A percentile compares a stretch with the other conserved stretches of the same genome.
Conservation (phyloP, 495 filamentous ascomycete species). For the Podospora pseudopauciseta region DNA sequence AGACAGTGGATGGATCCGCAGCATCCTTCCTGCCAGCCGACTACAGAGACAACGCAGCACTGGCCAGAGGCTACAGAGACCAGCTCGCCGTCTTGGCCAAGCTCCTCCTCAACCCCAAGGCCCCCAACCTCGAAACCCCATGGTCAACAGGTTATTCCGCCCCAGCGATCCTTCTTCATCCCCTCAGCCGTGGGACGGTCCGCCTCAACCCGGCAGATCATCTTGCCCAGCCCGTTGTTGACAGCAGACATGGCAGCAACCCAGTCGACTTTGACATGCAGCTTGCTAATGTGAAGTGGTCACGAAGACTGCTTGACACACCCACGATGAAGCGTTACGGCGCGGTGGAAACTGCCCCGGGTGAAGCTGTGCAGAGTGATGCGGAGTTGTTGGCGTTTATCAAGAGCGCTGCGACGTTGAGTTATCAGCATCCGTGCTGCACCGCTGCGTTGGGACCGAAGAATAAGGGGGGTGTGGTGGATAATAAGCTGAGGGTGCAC, state of each 20-base stretch:
- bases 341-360: constrained; percentile 18
- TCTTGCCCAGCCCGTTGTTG: constrained; percentile 29
- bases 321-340: constrained; percentile 15
- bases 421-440: constrained; percentile 33
- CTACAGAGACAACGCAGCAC: constrained; percentile 10
- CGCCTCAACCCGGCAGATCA: constrained; percentile 35
- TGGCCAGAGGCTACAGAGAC: constrained; percentile 24
- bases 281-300: constrained; percentile 20
- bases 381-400: constrained; percentile 15
- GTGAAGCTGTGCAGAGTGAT: constrained; percentile 13
- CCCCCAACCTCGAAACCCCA: constrained; percentile 28
- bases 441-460: constrained; percentile 55
- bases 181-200: constrained; percentile 32
- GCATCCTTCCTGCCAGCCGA: constrained; percentile 17
- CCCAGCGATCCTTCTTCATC: constrained; percentile 29
- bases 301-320: constrained; percentile 25
- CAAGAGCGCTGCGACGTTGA: constrained; percentile 8
- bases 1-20: constrained; percentile 5
- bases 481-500: constrained; percentile 37
- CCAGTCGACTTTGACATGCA: constrained; percentile 32
- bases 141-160: constrained; percentile 22
- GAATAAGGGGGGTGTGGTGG: constrained; percentile 48
- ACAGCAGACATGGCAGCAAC: constrained; percentile 32
- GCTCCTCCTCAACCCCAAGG: constrained; percentile 16
- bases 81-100: constrained; percentile 23